A percentile compares a stretch with the other conserved stretches of the same genome.
phyloP scores from a whole-genome alignment of 139 green algal genomes.

The Bryopsis sp. region DNA sequence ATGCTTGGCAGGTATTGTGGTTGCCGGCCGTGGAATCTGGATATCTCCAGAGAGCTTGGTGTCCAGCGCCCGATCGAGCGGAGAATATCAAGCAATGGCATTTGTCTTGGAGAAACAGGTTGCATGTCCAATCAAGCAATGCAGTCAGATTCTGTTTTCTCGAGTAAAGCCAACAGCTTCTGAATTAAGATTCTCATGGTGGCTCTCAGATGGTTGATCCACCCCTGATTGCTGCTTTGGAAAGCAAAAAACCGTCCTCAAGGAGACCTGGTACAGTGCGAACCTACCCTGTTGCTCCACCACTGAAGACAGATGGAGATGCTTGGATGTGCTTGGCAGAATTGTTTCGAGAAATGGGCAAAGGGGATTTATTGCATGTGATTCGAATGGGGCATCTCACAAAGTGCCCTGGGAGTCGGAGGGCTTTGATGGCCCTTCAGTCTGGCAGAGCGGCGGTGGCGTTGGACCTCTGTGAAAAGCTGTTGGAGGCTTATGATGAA shows the following conservation, averaged over 20 bases:
- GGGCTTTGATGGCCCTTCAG: neutral
- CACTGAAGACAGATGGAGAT: neutral
- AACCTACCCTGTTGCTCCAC: neutral
- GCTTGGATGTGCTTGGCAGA: neutral
- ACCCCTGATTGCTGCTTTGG: no score
- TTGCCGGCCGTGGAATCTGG: neutral
- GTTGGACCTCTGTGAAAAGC: neutral
- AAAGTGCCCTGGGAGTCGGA: neutral
- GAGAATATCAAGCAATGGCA: neutral
- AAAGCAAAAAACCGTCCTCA: no score
- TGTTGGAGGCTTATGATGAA: neutral
- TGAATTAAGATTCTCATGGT: no score
- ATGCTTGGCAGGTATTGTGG: neutral
- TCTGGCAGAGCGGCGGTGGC: no score
- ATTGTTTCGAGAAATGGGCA: neutral
- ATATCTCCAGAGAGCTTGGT: neutral
- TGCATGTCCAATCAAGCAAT: no score
- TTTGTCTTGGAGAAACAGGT: neutral
- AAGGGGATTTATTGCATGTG: neutral
- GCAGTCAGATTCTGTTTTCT: no score
- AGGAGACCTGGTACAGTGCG: no score
- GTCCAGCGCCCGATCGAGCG: neutral
- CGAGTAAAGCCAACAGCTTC: no score
- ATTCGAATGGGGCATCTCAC: conserved; percentile 1
- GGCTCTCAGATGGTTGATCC: no score